A percentile compares a stretch with the other conserved stretches of the same genome.
phyloP scores from a whole-genome alignment of 2,329 filamentous ascomycete genomes.

The Elsinoe australis region DNA sequence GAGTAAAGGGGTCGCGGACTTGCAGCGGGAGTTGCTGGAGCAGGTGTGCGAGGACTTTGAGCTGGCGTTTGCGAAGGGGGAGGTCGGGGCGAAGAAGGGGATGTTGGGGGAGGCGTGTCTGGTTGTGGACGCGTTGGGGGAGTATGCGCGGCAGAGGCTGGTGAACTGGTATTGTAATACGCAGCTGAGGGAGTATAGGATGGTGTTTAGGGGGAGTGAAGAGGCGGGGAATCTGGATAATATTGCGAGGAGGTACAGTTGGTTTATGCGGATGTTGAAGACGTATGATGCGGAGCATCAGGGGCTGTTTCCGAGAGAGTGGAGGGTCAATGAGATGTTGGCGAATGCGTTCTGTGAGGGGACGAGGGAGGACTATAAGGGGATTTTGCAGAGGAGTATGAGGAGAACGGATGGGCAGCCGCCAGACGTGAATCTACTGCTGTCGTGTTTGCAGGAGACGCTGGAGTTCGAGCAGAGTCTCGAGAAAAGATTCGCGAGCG shows the following conservation, averaged over 20 bases:
- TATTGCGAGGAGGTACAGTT: constrained; percentile 86
- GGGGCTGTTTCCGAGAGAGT: constrained; percentile 74
- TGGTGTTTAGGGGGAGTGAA: constrained; percentile 92
- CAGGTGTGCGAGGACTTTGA: constrained; percentile 99
- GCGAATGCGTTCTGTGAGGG: constrained; percentile 92
- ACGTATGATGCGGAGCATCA: constrained; percentile 92
- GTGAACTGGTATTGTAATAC: constrained; percentile 98
- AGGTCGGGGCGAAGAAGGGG: constrained; percentile 61
- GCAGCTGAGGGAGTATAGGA: constrained; percentile 86
- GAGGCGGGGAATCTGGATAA: constrained; percentile 96
- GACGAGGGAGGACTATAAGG: constrained; percentile 90
- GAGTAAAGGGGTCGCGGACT: constrained; percentile 83
- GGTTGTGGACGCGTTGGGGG: constrained; percentile 91
- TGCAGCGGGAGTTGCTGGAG: constrained; percentile 86
- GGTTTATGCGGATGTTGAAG: constrained; percentile 94
- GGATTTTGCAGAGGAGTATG: constrained; percentile 82
- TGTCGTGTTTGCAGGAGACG: constrained; percentile 88
- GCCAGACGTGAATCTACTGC: constrained; percentile 79
- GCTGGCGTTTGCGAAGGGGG: constrained; percentile 81
- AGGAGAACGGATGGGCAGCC: constrained; percentile 66
- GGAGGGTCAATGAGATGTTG: constrained; percentile 84
- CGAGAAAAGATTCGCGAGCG: constrained; percentile 66
- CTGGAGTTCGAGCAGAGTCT: constrained; percentile 92
- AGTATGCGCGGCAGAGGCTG: constrained; percentile 70
- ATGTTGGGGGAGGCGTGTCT: constrained; percentile 79